A percentile compares a stretch with the other conserved stretches of the same genome.
These are phyloP conservation scores for Wickerhamiella pararugosa DNA, from an alignment of 1,139 yeast species.

Conservation along the genomic window DNA sequence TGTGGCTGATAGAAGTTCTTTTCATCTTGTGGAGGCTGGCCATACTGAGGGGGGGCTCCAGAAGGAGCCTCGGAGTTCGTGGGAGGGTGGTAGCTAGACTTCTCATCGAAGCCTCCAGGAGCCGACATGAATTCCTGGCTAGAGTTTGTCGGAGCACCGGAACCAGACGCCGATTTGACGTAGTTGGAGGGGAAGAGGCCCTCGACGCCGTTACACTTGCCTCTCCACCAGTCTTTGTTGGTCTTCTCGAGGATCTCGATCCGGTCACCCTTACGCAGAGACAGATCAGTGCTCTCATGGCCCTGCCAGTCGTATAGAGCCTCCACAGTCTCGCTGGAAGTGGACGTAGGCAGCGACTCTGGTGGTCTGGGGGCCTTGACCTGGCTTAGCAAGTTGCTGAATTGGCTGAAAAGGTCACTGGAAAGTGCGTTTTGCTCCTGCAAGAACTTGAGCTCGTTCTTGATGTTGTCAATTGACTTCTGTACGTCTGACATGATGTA, in stretches of 20 bases:
- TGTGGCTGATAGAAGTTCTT: conserved; percentile 8
- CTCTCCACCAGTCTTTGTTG: conserved; percentile 88
- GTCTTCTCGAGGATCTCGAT: conserved; percentile 56
- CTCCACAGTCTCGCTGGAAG: conserved; percentile 32
- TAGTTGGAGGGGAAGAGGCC: conserved; percentile 92
- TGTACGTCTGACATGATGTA: too few species aligned
- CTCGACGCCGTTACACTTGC: conserved; percentile 39
- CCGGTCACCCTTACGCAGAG: conserved; percentile 48
- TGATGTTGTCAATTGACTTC: not conserved
- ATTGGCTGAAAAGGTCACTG: conserved; percentile 38
- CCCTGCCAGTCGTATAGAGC: conserved; percentile 60
- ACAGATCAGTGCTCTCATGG: conserved; percentile 61
- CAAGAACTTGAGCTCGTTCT: conserved; percentile 58
- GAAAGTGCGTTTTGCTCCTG: conserved; percentile 64
- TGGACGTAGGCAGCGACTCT: conserved; percentile 1
- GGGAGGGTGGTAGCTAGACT: conserved; percentile 29
- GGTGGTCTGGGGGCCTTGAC: conserved; percentile 12
- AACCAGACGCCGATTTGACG: conserved; percentile 33
- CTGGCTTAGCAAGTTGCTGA: conserved; percentile 30
- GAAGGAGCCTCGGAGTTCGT: conserved; percentile 39
- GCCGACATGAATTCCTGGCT: conserved; percentile 6
- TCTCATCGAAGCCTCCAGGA: conserved; percentile 11
- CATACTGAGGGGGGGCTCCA: conserved; percentile 27
- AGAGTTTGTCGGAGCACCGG: conserved; percentile 13
- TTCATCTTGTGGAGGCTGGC: conserved; percentile 19